A percentile compares a stretch with the other conserved stretches of the same genome.
Conservation (phyloP, 1,139 yeast genomes). For the Candida sanyaensis region DNA sequence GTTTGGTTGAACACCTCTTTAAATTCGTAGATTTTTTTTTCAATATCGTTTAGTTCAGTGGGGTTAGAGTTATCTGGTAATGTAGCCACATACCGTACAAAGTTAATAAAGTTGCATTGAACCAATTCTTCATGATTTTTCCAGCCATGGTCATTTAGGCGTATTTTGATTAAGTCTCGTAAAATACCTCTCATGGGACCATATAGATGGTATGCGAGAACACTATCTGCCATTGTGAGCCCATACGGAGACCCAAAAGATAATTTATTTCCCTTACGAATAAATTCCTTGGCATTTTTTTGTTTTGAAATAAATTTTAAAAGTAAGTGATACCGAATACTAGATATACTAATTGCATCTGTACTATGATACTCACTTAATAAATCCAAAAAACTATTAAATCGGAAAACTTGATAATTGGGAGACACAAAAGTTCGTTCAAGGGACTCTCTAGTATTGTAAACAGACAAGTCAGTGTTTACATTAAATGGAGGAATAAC, state of each 20-base stretch:
- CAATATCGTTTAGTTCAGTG: slow-evolving; percentile 22
- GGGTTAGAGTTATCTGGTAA: slow-evolving; percentile 26
- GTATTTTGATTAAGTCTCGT: slow-evolving; percentile 23
- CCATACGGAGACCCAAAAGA: not conserved
- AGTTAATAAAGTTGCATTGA: slow-evolving; percentile 41
- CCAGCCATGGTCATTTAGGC: slow-evolving; percentile 12
- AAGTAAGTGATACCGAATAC: slow-evolving; percentile 39
- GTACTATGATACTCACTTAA: slow-evolving; percentile 33
- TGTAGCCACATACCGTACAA: slow-evolving; percentile 35
- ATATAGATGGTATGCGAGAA: slow-evolving; percentile 34
- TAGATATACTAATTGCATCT: slow-evolving; percentile 47
- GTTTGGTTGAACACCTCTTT: slow-evolving; percentile 28
- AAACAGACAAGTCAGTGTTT: slow-evolving; percentile 22
- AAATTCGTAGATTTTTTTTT: slow-evolving; percentile 30
- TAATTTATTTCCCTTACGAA: not conserved
- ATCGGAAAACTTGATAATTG: slow-evolving; percentile 35
- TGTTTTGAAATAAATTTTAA: slow-evolving; percentile 35
- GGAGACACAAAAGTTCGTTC: slow-evolving; percentile 27
- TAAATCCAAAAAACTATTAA: slow-evolving; percentile 34
- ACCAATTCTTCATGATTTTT: slow-evolving; percentile 37
- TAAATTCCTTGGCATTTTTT: slow-evolving; percentile 15
- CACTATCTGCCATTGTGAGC: slow-evolving; percentile 30
- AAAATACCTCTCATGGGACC: slow-evolving; percentile 27
- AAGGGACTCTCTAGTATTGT: slow-evolving; percentile 29
- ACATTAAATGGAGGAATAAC: slow-evolving; percentile 21